Conservation (phyloP, 1,139 yeast genomes). For the Kodamaea suecica region DNA sequence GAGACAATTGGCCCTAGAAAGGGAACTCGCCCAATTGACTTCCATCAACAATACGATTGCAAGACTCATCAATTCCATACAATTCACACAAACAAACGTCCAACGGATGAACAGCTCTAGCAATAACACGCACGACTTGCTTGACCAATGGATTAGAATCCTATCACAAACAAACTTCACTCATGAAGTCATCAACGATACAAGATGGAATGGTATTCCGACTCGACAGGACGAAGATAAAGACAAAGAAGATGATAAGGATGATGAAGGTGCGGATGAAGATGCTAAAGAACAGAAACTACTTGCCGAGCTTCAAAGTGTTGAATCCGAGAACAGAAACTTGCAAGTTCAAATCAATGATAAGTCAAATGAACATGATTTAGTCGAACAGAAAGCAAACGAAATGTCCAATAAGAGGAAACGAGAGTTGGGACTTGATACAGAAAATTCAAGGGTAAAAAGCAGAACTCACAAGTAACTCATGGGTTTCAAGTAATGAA, state of each 20-base stretch:
- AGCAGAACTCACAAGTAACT: conserved; percentile 9
- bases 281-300: conserved; percentile 25
- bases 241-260: not conserved
- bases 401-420: conserved; percentile 21
- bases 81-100: conserved; percentile 28
- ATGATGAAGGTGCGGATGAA: not conserved
- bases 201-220: conserved; percentile 32
- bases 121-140: conserved; percentile 34
- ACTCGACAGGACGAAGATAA: conserved; percentile 17
- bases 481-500: no score
- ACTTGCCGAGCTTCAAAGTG: conserved; percentile 21
- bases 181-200: conserved; percentile 31
- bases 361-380: conserved; percentile 21
- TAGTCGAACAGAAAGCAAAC: conserved; percentile 13
- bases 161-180: conserved; percentile 47
- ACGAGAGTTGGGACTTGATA: conserved; percentile 24
- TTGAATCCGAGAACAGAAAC: conserved; percentile 29
- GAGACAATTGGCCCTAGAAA: conserved; percentile 33
- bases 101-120: conserved; percentile 31
- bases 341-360: conserved; percentile 26
- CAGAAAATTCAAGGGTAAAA: not conserved
- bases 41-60: conserved; percentile 32
- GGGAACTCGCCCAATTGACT: conserved; percentile 36
- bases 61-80: conserved; percentile 28
- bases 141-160: conserved; percentile 46